Conservation (phyloP, 2,329 filamentous ascomycete species). For the Graphilbum sp. region DNA sequence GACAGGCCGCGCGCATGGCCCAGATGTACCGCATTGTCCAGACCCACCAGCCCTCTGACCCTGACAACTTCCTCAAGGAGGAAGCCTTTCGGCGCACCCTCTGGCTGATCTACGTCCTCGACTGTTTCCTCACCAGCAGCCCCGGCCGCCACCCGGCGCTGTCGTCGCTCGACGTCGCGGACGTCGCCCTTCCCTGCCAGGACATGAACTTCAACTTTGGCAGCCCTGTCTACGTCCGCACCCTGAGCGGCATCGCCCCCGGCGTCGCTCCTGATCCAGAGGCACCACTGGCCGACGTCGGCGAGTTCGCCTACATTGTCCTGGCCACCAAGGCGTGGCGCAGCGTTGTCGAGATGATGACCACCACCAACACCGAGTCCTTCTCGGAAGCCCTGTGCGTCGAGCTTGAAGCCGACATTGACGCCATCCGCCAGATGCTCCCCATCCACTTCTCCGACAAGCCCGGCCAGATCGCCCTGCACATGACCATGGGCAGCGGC, state of each 20-base stretch:
- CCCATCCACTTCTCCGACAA: conserved; percentile 46
- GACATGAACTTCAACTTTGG: conserved; percentile 49
- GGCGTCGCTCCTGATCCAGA: conserved; percentile 21
- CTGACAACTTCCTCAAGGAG: conserved; percentile 44
- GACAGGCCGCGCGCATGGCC: conserved; percentile 46
- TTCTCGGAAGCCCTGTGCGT: conserved; percentile 38
- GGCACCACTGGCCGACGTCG: conserved; percentile 31
- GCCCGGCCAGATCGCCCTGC: conserved; percentile 41
- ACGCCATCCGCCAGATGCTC: conserved; percentile 34
- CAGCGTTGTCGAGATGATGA: conserved; percentile 45
- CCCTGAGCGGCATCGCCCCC: conserved; percentile 26
- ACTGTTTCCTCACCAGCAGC: conserved; percentile 45
- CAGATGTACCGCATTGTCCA: conserved; percentile 48
- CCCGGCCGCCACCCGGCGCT: conserved; percentile 42
- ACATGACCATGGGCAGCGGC: conserved; percentile 48
- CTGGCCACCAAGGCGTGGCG: conserved; percentile 45
- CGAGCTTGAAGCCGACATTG: conserved; percentile 35
- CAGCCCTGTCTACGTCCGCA: conserved; percentile 41
- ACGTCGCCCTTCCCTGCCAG: conserved; percentile 39
- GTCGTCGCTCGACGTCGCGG: conserved; percentile 34
- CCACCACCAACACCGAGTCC: conserved; percentile 30
- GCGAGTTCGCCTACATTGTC: conserved; percentile 46
- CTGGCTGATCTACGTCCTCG: conserved; percentile 46
- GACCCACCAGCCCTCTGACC: conserved; percentile 30
- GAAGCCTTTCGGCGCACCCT: conserved; percentile 44